These are phyloP conservation scores for Entomortierella lignicola DNA, from an alignment of 192 early-diverging fungal genomes.

Conservation along the genomic window DNA sequence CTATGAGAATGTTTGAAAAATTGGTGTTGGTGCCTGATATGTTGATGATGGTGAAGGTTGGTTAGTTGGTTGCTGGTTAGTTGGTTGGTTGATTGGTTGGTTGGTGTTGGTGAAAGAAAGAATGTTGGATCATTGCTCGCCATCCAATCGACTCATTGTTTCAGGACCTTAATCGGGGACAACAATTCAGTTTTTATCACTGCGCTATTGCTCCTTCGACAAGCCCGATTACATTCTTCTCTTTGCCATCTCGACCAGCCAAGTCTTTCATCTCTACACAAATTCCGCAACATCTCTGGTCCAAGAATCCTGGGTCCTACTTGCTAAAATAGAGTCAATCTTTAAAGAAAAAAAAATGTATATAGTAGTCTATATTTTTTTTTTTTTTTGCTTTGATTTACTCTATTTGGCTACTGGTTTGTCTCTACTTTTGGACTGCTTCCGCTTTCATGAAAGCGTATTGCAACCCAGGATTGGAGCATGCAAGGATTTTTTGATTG, in stretches of 20 bases:
- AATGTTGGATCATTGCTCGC: not conserved
- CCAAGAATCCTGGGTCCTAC: not conserved
- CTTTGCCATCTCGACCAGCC: not conserved
- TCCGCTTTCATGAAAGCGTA: too few species aligned
- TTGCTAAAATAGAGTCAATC: not conserved
- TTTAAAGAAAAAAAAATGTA: too few species aligned
- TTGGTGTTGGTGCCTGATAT: slow-evolving; percentile 8
- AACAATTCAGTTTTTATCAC: not conserved
- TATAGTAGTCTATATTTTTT: too few species aligned
- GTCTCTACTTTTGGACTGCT: not conserved
- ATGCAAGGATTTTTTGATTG: too few species aligned
- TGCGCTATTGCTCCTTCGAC: not conserved
- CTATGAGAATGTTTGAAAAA: slow-evolving; percentile 10
- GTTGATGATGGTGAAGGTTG: slow-evolving; percentile 11
- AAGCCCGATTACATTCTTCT: not conserved
- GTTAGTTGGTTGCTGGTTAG: too few species aligned
- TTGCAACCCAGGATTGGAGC: too few species aligned
- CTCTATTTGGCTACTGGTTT: not conserved
- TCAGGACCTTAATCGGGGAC: not conserved
- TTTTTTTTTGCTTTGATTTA: too few species aligned
- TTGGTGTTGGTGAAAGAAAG: slow-evolving; percentile 12
- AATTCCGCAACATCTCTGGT: not conserved
- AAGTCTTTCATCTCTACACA: not conserved
- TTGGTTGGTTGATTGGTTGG: slow-evolving; percentile 18
- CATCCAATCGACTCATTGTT: not conserved